These are phyloP conservation scores for Aspergillus campestris DNA, from an alignment of 495 filamentous ascomycete species.

Conservation along the genomic window DNA sequence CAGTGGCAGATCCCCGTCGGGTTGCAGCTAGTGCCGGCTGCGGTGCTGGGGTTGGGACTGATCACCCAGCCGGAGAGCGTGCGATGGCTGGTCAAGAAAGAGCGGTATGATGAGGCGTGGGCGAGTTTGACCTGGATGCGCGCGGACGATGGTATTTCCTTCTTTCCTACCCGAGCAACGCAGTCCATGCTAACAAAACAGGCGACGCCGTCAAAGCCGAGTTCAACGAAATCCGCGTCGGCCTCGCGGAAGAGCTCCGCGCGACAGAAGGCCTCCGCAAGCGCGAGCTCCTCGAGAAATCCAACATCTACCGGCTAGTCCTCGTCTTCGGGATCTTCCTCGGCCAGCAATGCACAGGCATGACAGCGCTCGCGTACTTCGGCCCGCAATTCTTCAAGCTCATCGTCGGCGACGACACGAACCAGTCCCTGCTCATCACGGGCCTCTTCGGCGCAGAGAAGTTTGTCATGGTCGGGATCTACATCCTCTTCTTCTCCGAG, in stretches of 20 bases:
- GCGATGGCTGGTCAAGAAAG: conserved; percentile 43
- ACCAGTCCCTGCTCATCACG: conserved; percentile 35
- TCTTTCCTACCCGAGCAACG: too few species aligned
- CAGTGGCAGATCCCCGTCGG: conserved; percentile 49
- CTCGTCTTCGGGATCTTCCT: conserved; percentile 36
- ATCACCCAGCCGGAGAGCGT: conserved; percentile 38
- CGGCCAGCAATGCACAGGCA: conserved; percentile 38
- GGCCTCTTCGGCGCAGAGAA: conserved; percentile 44
- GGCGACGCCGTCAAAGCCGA: conserved; percentile 30
- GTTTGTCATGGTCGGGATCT: conserved; percentile 33
- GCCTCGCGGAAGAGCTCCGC: conserved; percentile 38
- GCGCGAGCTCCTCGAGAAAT: conserved; percentile 33
- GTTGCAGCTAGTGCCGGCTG: conserved; percentile 39
- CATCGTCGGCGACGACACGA: conserved; percentile 26
- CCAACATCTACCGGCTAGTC: conserved; percentile 35
- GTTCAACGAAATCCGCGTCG: conserved; percentile 34
- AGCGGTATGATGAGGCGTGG: conserved; percentile 33
- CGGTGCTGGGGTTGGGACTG: conserved; percentile 36
- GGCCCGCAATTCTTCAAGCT: conserved; percentile 40
- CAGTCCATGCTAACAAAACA: too few species aligned
- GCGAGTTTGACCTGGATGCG: conserved; percentile 38
- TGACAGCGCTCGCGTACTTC: conserved; percentile 42
- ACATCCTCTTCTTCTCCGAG: conserved; percentile 43
- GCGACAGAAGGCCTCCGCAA: conserved; percentile 30
- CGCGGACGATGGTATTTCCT: conserved; percentile 25